Evolutionary conservation across 2,329 filamentous ascomycete genomes (phyloP).

Genomic region (Ophiognomonia clavigignenti-juglandacearum): DNA sequence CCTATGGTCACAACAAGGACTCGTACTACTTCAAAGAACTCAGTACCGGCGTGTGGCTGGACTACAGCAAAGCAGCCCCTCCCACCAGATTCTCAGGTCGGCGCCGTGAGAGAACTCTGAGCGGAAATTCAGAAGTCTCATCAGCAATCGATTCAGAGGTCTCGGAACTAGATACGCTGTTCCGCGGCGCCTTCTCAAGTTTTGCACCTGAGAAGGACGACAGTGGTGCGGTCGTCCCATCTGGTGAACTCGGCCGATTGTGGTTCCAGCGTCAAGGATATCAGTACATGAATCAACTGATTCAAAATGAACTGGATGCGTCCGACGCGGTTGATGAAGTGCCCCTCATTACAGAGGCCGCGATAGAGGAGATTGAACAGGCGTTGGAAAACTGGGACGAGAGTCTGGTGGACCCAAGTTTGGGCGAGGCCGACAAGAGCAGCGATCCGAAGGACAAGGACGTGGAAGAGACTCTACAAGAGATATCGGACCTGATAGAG

Average conservation of each 20-base stretch:
- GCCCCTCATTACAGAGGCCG: conserved; percentile 33
- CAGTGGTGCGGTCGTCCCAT: conserved; percentile 63
- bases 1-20: conserved; percentile 38
- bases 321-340: conserved; percentile 29
- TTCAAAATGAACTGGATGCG: conserved; percentile 46
- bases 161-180: conserved; percentile 68
- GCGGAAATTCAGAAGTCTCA: conserved; percentile 56
- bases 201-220: conserved; percentile 76
- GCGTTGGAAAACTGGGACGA: conserved; percentile 57
- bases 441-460: conserved; percentile 53
- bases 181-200: conserved; percentile 72
- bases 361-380: conserved; percentile 48
- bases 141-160: conserved; percentile 52
- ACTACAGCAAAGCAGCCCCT: conserved; percentile 61
- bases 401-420: conserved; percentile 50
- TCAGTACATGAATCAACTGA: conserved; percentile 59
- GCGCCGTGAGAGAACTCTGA: conserved; percentile 68
- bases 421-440: conserved; percentile 45
- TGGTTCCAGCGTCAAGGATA: conserved; percentile 74
- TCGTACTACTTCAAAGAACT: conserved; percentile 65
- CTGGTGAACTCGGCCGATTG: conserved; percentile 60
- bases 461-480: conserved; percentile 63
- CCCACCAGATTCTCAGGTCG: conserved; percentile 53
- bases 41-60: conserved; percentile 64
- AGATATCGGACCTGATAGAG: conserved; percentile 71